Conservation (phyloP, 2,329 filamentous ascomycete species). For the Pseudocercospora eumusae region DNA sequence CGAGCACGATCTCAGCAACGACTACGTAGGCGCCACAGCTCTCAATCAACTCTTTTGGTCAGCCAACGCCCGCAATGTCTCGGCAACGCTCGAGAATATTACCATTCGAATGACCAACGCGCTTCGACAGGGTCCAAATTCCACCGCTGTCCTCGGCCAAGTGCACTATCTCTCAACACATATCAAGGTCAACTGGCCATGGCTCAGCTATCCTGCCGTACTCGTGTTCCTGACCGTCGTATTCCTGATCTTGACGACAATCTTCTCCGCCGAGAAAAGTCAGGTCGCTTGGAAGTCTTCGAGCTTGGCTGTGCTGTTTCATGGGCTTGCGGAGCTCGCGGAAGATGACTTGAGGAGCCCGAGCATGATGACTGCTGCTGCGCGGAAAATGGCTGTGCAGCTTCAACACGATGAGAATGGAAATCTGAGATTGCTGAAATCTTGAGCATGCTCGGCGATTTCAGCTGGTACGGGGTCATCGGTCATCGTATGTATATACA, state of each 20-base stretch:
- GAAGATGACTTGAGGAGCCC: background rate
- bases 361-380: background rate
- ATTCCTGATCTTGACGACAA: background rate
- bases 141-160: background rate
- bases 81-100: background rate
- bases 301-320: slow-evolving; percentile 1
- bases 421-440: background rate
- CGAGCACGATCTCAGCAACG: background rate
- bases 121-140: background rate
- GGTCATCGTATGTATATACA: no score
- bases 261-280: slow-evolving; percentile 4
- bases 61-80: background rate
- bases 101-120: slow-evolving; percentile 2
- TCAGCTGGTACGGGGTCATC: no score
- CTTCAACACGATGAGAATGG: slow-evolving; percentile 1
- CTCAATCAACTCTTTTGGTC: slow-evolving; percentile 3
- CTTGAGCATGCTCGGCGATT: background rate
- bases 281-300: slow-evolving; percentile 3
- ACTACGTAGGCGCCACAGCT: background rate
- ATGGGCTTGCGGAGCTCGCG: background rate
- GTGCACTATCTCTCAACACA: background rate
- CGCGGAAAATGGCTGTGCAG: background rate
- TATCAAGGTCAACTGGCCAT: slow-evolving; percentile 9
- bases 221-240: background rate
- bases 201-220: background rate